Conservation (phyloP, 139 green algal genomes). For the Trebouxia sp. region DNA sequence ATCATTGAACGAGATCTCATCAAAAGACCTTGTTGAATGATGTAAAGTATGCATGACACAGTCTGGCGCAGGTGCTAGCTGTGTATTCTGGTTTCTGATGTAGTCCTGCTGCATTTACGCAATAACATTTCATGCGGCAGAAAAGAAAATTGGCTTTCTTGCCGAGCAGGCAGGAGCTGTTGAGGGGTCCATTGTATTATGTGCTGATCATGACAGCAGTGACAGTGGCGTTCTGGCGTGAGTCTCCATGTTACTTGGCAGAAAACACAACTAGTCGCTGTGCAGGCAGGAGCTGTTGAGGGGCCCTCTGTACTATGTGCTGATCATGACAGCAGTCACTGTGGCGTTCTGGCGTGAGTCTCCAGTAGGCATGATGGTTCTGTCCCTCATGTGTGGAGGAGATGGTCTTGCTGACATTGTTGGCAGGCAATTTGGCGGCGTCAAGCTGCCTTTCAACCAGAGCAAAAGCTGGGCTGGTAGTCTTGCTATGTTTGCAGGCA, state of each 20-base stretch:
- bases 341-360: constrained; percentile 79
- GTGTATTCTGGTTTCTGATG: too few relatives aligned
- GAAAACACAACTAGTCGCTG: not conserved
- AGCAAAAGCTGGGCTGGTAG: constrained; percentile 89
- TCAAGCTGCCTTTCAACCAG: constrained; percentile 84
- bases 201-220: too few relatives aligned
- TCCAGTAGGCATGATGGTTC: constrained; percentile 50
- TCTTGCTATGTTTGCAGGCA: constrained; percentile 77
- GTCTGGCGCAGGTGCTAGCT: too few relatives aligned
- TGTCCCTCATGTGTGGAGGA: constrained; percentile 87
- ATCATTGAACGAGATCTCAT: too few relatives aligned
- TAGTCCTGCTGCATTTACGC: too few relatives aligned
- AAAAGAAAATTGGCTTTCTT: too few relatives aligned
- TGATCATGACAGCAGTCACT: constrained; percentile 72
- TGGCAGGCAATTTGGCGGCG: constrained; percentile 67
- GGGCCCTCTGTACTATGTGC: constrained; percentile 87
- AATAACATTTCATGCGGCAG: too few relatives aligned
- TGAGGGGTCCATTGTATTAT: too few relatives aligned
- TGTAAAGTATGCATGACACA: too few relatives aligned
- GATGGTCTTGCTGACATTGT: constrained; percentile 95
- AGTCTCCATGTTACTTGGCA: not conserved
- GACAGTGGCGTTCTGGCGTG: too few relatives aligned
- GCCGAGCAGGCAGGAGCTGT: too few relatives aligned
- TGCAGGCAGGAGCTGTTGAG: constrained; percentile 56
- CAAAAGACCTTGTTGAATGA: too few relatives aligned